phyloP scores from a whole-genome alignment of 192 early-diverging fungal species.

The Gigaspora rosea region DNA sequence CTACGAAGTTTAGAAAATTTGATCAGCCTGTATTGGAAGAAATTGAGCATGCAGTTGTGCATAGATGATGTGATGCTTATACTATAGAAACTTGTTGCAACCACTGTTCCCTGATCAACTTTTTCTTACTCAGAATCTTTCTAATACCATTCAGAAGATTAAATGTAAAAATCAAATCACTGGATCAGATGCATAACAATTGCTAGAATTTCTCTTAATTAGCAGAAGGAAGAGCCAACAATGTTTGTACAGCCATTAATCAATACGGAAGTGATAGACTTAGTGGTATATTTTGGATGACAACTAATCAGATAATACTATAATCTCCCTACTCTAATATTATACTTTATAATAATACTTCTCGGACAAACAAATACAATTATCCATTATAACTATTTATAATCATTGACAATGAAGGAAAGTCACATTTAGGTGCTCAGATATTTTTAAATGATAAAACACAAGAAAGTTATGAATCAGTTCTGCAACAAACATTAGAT shows the following conservation, averaged over 20 bases:
- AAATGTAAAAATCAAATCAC: background rate
- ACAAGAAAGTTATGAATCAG: background rate
- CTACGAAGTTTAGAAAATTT: background rate
- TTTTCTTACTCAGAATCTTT: background rate
- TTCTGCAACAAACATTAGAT: background rate
- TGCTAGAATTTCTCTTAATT: background rate
- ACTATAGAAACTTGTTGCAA: background rate
- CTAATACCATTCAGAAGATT: background rate
- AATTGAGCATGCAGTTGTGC: background rate
- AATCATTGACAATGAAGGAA: too few relatives aligned
- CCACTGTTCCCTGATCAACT: background rate
- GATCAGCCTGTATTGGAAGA: background rate
- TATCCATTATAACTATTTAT: background rate
- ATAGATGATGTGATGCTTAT: background rate
- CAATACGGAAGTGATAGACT: background rate
- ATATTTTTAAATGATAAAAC: background rate
- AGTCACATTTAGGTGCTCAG: background rate
- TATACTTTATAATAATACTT: slow-evolving; percentile 2
- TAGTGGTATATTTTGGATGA: background rate
- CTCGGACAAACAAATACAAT: background rate
- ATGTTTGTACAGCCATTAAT: background rate
- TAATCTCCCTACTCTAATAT: background rate
- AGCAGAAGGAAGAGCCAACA: background rate
- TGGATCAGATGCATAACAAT: background rate
- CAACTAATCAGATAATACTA: background rate